Percentiles rank a stretch among this genome's conserved stretches.
Evolutionary conservation across 2,329 filamentous ascomycete genomes (phyloP).

Genomic region (Trichoderma oligosporum): DNA sequence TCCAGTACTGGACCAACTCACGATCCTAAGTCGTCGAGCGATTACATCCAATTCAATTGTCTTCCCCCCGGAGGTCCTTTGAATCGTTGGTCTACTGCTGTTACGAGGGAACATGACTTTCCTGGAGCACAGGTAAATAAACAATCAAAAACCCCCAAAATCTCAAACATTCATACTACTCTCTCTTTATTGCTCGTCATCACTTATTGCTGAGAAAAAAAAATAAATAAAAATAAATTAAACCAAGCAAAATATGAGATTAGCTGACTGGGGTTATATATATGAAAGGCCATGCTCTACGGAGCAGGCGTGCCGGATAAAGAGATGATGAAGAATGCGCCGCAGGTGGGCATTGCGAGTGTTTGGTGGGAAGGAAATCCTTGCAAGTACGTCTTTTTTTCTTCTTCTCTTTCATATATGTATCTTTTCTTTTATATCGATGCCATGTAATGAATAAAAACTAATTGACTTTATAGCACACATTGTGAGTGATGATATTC

Average conservation of each 20-base stretch:
- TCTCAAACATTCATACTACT: too few relatives aligned
- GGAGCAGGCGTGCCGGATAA: slow-evolving; percentile 81
- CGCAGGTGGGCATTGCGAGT: slow-evolving; percentile 85
- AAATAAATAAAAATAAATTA: too few relatives aligned
- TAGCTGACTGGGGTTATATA: neutral
- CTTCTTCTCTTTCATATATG: too few relatives aligned
- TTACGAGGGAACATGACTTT: slow-evolving; percentile 84
- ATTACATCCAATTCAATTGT: slow-evolving; percentile 52
- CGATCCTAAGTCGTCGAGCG: slow-evolving; percentile 45
- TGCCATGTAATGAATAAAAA: too few relatives aligned
- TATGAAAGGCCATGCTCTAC: slow-evolving; percentile 80
- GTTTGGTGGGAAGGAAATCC: slow-evolving; percentile 99
- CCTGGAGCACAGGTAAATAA: slow-evolving; percentile 74
- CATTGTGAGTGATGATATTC: slow-evolving; percentile 37
- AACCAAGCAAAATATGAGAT: too few relatives aligned
- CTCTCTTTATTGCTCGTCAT: too few relatives aligned
- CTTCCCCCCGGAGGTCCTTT: slow-evolving; percentile 55
- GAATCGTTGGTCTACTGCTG: slow-evolving; percentile 79
- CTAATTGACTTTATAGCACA: slow-evolving; percentile 30
- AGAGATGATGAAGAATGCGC: slow-evolving; percentile 82
- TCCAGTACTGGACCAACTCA: slow-evolving; percentile 24
- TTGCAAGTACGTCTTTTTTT: slow-evolving; percentile 76
- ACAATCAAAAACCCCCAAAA: too few relatives aligned
- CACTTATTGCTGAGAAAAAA: too few relatives aligned
- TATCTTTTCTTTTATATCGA: too few relatives aligned